Evolutionary conservation across 2,329 filamentous ascomycete genomes (phyloP), one percentile per base, ranked within the genome.

Genomic region (Pezicula radicicola): DNA sequence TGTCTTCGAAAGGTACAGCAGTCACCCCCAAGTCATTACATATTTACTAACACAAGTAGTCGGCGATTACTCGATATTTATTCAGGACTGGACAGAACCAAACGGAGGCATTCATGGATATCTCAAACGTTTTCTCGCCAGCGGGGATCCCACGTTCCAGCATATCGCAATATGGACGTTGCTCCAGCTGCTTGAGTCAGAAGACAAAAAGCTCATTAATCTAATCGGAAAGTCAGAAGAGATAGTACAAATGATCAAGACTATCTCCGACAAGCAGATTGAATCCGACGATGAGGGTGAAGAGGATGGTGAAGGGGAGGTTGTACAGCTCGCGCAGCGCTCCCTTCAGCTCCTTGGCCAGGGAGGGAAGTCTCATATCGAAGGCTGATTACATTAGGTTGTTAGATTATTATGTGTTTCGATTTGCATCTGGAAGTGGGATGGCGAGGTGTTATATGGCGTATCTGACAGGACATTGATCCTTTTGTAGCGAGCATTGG

Each of bases 161-260:
- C 94, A 99, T 68, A 99, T 99, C 66, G 94, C 94, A 47, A 96
- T 97, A 57, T 99, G 94, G 94, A 99, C 94, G 1, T 75, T 99
- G 45, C 81, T 99, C 3, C 94, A 99, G 68, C 81, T 99, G 4
- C 85, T 99, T 47, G 94, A 99, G 72, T 97, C 93, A 0, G 92
- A 96, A 68, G 93, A 99, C 67, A 86, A 89, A 72, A 87, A 84
- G 50, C 78, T 99, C n/a, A 88, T 97, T 57, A 85, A 86, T 46
- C 84, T 91, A 46, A 97, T 99, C 61, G 86, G 89, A 62, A 89
- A 93, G 66, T 92, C 91, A 2, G 89, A 93, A 58, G 91, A 96
- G 59, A 88, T 99, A 59, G 89, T 97, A 51, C 84, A 90, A 56
- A 91, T 96, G 80, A 94, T 97, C 56, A 90, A 89, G 69, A 83